Evolutionary conservation across 2,329 filamentous ascomycete species (phyloP), one percentile per base, ranked within the genome.

Genomic region (Chaetomiaceae sp.): DNA sequence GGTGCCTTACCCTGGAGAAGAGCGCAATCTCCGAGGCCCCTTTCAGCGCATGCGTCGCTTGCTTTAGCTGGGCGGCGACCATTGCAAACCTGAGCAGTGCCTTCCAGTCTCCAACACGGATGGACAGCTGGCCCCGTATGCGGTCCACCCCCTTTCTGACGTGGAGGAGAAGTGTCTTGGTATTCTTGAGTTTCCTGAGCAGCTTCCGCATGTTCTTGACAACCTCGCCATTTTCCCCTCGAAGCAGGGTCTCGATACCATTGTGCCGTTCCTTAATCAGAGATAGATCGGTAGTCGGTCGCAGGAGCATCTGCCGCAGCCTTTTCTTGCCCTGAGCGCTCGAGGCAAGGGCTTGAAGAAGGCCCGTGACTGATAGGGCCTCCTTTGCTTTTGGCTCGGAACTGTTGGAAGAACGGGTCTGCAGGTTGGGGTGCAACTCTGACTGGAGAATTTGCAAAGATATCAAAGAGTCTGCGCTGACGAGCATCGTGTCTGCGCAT

Each of bases 381-480:
- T 95, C 90, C 65, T 92, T 96, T 1, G 79, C 78, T 17, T 79
- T 83, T 1, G 78, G 81, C 21, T 73, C 76, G 25, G 75, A 74
- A 56, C 73, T 79, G 6, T 76, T 78, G 3, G 83, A 81, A 0
- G 86, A 87, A 68, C 86, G 85, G 59, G 85, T 87, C 55, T 92
- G 86, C 42, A 80, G 83, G 62, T 89, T 90, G 4, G 89, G 91
- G 65, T 95, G 89, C 10, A 81, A 81, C 65, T 96, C 91, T 1
- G 86, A 82, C 49, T 86, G 85, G 21, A 96, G 75, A 23, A 99
- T 88, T 61, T 96, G 92, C 8, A 99, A 76, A 1, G 90, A 90
- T 13, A 81, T 69, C 37, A 97, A 71, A 0, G 91, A 87, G 62
- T 96, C 89, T 2, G 79, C 72, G 59, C 89, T 93, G 58, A 96